Evolutionary conservation across 495 filamentous ascomycete genomes (phyloP).

Genomic region (Penicillium steckii): DNA sequence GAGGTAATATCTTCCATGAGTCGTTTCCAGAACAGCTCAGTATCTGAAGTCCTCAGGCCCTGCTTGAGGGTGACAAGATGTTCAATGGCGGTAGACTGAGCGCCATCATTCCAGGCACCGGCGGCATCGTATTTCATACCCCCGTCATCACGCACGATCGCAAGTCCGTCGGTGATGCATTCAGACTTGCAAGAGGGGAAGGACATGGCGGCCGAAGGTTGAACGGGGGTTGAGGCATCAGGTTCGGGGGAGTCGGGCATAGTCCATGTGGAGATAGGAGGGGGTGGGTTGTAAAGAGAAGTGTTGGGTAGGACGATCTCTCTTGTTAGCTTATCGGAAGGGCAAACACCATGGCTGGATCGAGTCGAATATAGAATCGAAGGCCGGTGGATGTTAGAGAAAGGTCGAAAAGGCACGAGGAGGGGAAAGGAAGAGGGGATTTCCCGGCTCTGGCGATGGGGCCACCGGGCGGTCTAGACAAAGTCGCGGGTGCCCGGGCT

Average conservation of each 20-base stretch:
- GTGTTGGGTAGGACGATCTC: not conserved
- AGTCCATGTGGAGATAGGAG: conserved; percentile 23
- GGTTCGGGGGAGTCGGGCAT: conserved; percentile 41
- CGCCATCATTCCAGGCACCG: conserved; percentile 47
- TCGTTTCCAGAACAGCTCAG: conserved; percentile 65
- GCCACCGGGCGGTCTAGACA: conserved; percentile 31
- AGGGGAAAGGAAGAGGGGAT: conserved; percentile 23
- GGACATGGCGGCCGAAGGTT: conserved; percentile 28
- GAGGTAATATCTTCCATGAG: conserved; percentile 66
- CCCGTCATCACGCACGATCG: conserved; percentile 43
- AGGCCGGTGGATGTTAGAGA: not conserved
- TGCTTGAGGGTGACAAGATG: conserved; percentile 62
- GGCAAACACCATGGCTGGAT: conserved; percentile 33
- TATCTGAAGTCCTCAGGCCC: conserved; percentile 50
- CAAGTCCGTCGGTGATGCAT: conserved; percentile 41
- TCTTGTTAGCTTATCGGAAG: conserved; percentile 16
- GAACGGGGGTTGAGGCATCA: conserved; percentile 34
- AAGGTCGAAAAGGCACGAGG: not conserved
- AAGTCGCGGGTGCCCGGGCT: conserved; percentile 8
- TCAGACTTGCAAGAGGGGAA: conserved; percentile 43
- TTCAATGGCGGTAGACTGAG: conserved; percentile 63
- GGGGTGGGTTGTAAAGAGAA: not conserved
- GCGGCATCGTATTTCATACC: conserved; percentile 50
- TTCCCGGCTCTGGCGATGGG: conserved; percentile 23
- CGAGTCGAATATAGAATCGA: not conserved